These are phyloP conservation scores for Anthracocystis panici-leucophaei DNA, from an alignment of 1,284 basidiomycete genomes.

Conservation along the genomic window DNA sequence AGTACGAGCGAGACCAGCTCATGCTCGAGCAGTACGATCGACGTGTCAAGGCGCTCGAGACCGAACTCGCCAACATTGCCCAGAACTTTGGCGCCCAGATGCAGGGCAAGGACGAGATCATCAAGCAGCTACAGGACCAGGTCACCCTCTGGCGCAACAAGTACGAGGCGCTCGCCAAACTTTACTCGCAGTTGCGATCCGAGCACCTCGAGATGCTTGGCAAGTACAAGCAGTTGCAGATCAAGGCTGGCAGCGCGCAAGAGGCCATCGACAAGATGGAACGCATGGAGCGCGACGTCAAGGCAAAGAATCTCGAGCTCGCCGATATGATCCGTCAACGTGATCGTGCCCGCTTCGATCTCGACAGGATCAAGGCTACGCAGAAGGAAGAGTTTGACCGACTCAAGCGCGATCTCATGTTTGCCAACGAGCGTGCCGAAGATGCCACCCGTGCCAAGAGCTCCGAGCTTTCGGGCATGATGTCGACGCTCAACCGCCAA, in stretches of 20 bases:
- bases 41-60: conserved; percentile 94
- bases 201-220: conserved; percentile 97
- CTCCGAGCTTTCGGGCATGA: conserved; percentile 87
- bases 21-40: conserved; percentile 97
- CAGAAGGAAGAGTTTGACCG: conserved; percentile 97
- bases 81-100: conserved; percentile 89
- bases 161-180: conserved; percentile 97
- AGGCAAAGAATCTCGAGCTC: conserved; percentile 96
- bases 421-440: conserved; percentile 98
- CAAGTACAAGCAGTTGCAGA: conserved; percentile 96
- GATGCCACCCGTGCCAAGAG: conserved; percentile 91
- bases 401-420: conserved; percentile 89
- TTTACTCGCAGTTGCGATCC: conserved; percentile 96
- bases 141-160: conserved; percentile 97
- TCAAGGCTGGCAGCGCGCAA: conserved; percentile 97
- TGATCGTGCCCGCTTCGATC: conserved; percentile 93
- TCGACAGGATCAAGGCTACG: conserved; percentile 89
- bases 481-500: conserved; percentile 95
- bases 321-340: conserved; percentile 99
- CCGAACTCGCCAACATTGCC: conserved; percentile 83
- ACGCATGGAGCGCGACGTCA: conserved; percentile 97
- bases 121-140: conserved; percentile 95
- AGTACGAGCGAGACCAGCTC: conserved; percentile 98
- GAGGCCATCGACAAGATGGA: conserved; percentile 99
- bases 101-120: conserved; percentile 91